Base-by-base conservation (phyloP, 768 basidiomycete genomes). In the Tephrocybe sp. region DNA sequence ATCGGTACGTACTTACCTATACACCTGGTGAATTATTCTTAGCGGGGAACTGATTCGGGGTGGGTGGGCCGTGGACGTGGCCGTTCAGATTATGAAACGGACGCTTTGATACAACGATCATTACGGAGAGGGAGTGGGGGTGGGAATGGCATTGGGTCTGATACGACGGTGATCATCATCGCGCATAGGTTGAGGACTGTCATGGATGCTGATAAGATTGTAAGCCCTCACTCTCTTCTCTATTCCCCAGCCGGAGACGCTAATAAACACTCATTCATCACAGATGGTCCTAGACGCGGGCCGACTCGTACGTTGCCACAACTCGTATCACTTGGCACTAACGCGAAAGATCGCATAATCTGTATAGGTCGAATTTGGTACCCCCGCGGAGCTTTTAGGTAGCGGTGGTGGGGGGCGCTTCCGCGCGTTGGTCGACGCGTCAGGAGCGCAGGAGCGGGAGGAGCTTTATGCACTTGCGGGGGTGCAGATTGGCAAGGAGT, bases 121-220 rank as follows among this genome's bases (percentile, higher is more conserved):
- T 82, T 89, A 44, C 74, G 86, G 21, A 37, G 36, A n/a, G 36
- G 21, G 36, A n/a, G n/a, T n/a, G n/a, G n/a, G n/a, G n/a, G n/a
- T n/a, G n/a, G n/a, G n/a, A 71, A 76, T 45, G 78, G 85, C 60
- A 80, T 88, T 56, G 70, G 69, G 16, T 66, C 75, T 35, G 82
- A 81, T 49, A 70, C 83, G 13, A 83, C 82, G 4, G 60, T 86
- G 25, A 67, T 86, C 24, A 82, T 79, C 3, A 80, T 89, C 41
- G 87, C 88, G 4, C 88, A 89, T 68, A 69, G 83, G 24, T 70
- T 87, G 6, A 75, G 79, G 50, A 86, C 84, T 0, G 77, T 87
- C 43, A 81, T 87, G 62, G 80, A 87, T 67, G 74, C 84, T 62
- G 78, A 81, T 67, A 75, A 68, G 54, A 70, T 77, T 45, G 71